Conservation (phyloP, 495 filamentous ascomycete genomes). For the Tuber microsphaerosporum region DNA sequence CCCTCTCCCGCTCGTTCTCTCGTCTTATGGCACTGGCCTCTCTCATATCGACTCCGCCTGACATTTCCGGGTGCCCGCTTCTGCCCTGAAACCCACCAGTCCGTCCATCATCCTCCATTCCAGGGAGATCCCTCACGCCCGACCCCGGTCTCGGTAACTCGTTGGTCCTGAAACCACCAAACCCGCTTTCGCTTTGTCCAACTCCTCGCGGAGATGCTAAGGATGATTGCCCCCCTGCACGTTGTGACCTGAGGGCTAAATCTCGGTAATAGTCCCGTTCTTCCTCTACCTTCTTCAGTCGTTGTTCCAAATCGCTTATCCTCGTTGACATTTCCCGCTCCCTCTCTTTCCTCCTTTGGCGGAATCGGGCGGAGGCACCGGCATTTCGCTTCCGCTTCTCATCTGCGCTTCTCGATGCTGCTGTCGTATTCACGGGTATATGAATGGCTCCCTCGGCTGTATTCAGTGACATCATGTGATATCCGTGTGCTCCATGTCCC, state of each 20-base stretch:
- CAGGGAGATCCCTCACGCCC: slow-evolving; percentile 32
- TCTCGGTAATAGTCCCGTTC: slow-evolving; percentile 46
- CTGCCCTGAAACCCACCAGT: slow-evolving; percentile 19
- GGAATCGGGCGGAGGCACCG: slow-evolving; percentile 81
- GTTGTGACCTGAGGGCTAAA: slow-evolving; percentile 32
- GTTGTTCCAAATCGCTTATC: slow-evolving; percentile 58
- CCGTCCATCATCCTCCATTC: slow-evolving; percentile 29
- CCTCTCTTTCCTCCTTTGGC: slow-evolving; percentile 80
- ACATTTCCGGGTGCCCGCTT: slow-evolving; percentile 21
- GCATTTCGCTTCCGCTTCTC: slow-evolving; percentile 93
- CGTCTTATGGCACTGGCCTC: slow-evolving; percentile 32
- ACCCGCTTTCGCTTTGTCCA: slow-evolving; percentile 31
- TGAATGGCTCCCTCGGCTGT: slow-evolving; percentile 42
- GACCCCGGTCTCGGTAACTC: slow-evolving; percentile 29
- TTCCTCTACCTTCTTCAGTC: slow-evolving; percentile 55
- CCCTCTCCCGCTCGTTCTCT: slow-evolving; percentile 22
- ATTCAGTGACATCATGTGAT: slow-evolving; percentile 39
- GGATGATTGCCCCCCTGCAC: slow-evolving; percentile 28
- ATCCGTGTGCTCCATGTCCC: slow-evolving; percentile 35
- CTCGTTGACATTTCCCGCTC: slow-evolving; percentile 67
- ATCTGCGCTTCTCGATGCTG: slow-evolving; percentile 75
- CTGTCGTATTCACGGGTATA: slow-evolving; percentile 69
- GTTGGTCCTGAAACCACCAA: slow-evolving; percentile 26
- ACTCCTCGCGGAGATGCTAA: slow-evolving; percentile 31
- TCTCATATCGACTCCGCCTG: slow-evolving; percentile 29